These are phyloP conservation scores for Citrus hindsii DNA, from an alignment of 345 rosid genomes.

Conservation along the genomic window DNA sequence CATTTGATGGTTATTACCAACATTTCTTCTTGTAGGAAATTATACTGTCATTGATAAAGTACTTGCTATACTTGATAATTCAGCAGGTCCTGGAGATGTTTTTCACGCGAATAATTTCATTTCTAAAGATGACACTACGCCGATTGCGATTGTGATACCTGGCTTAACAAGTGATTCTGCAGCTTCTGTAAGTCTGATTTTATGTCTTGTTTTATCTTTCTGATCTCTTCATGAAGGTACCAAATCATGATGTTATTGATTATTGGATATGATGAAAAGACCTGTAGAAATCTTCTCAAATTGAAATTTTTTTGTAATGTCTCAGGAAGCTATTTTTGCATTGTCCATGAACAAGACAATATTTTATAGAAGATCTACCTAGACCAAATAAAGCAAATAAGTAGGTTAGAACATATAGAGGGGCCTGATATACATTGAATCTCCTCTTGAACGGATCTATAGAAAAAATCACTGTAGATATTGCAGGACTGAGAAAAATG, in stretches of 20 bases:
- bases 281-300: neutral
- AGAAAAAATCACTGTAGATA: neutral
- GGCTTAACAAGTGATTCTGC: constrained; percentile 75
- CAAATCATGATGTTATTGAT: neutral
- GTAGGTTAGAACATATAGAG: neutral
- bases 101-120: constrained; percentile 22
- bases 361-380: neutral
- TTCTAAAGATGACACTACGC: constrained; percentile 45
- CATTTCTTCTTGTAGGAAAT: neutral
- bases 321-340: neutral
- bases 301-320: neutral
- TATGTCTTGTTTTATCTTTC: neutral
- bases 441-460: neutral
- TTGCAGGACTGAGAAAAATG: neutral
- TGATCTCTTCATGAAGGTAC: too few relatives aligned
- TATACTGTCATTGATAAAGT: neutral
- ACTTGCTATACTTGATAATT: neutral
- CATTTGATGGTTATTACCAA: neutral
- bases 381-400: neutral
- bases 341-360: neutral
- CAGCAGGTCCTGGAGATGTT: constrained; percentile 32
- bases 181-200: constrained; percentile 46
- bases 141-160: constrained; percentile 60
- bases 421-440: neutral
- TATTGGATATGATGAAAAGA: neutral